These are phyloP conservation scores for Neofusicoccum laricinum DNA, from an alignment of 2,329 filamentous ascomycete species.

Conservation along the genomic window DNA sequence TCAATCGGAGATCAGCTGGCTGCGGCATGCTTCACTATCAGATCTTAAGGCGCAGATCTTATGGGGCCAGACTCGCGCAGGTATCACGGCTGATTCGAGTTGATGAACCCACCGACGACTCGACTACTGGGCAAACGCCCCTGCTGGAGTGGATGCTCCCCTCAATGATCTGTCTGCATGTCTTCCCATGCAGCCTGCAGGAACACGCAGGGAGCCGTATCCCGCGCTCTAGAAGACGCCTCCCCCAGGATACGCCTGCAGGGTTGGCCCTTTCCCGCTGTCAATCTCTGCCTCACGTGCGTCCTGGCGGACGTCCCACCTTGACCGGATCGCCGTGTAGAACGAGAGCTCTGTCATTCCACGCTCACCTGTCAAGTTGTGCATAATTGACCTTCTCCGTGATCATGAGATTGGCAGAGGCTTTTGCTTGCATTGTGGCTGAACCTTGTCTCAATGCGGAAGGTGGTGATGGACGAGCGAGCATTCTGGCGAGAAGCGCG, in stretches of 20 bases:
- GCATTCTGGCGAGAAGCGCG: not conserved
- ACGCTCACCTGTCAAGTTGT: not conserved
- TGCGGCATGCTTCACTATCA: not conserved
- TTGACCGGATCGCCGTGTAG: not conserved
- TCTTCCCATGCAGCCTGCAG: constrained; percentile 1
- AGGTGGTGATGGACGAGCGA: not conserved
- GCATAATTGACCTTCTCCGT: not conserved
- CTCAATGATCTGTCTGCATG: not conserved
- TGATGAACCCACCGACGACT: not conserved
- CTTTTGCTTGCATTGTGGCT: constrained; percentile 1
- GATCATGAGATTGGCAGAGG: constrained; percentile 9
- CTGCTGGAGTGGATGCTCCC: not conserved
- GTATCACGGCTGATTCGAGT: not conserved
- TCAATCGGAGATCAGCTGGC: not conserved
- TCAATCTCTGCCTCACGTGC: not conserved
- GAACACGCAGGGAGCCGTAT: constrained; percentile 9
- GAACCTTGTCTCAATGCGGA: not conserved
- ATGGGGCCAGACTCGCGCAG: not conserved
- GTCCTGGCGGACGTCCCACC: not conserved
- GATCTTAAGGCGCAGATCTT: not conserved
- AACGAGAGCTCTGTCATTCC: not conserved
- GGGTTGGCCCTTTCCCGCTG: constrained; percentile 1
- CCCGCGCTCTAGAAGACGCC: not conserved
- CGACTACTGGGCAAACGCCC: not conserved
- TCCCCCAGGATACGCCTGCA: constrained; percentile 3